Percentiles rank a stretch among this genome's conserved stretches.
Evolutionary conservation across 345 rosid species (phyloP).

Genomic region (Eucalyptus viminalis): DNA sequence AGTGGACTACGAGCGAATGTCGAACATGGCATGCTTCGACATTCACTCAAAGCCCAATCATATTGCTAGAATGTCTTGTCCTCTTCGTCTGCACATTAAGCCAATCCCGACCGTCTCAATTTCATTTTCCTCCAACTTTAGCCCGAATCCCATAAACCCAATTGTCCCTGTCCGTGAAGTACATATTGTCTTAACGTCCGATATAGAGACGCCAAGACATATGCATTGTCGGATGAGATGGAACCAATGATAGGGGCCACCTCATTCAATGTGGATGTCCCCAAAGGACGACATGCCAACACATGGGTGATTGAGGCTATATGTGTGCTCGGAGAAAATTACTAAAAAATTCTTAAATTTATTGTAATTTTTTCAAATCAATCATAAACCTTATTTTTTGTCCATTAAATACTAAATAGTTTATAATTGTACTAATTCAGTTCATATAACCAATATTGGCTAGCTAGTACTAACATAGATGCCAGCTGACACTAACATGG

Average conservation of each 20-base stretch:
- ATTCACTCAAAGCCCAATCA: not conserved
- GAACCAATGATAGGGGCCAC: not conserved
- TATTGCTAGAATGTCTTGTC: not conserved
- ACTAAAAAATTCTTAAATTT: no score
- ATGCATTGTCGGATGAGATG: not conserved
- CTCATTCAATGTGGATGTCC: not conserved
- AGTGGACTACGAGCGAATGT: not conserved
- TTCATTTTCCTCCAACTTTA: not conserved
- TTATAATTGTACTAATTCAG: no score
- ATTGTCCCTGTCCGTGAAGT: not conserved
- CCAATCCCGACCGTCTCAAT: not conserved
- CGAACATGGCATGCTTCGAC: not conserved
- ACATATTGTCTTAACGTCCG: not conserved
- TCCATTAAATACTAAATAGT: no score
- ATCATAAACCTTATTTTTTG: no score
- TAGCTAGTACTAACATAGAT: accelerated
- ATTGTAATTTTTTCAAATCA: no score
- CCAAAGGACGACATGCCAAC: not conserved
- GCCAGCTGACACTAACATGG: accelerated
- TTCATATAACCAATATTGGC: no score
- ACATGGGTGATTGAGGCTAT: not conserved
- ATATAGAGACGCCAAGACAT: not conserved
- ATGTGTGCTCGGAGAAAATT: no score
- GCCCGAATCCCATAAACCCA: not conserved
- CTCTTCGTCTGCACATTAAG: not conserved